Evolutionary conservation across 805 yeast genomes (phyloP).

Genomic region (Jamesozyma spencerorum): DNA sequence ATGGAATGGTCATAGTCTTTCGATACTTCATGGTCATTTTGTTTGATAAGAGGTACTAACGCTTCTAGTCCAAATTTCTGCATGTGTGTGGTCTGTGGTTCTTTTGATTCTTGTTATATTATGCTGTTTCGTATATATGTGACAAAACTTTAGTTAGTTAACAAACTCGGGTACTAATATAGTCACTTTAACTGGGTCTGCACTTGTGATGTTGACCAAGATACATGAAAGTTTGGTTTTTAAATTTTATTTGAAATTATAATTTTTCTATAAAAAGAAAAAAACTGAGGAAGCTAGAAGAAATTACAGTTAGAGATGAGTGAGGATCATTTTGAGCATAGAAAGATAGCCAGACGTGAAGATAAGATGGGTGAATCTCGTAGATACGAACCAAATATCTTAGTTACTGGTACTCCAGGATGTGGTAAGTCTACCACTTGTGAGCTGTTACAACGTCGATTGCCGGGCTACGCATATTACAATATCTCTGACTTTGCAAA

Average conservation of each 20-base stretch:
- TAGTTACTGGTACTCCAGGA: slow-evolving; percentile 91
- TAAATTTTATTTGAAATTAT: no score
- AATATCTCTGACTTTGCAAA: slow-evolving; percentile 78
- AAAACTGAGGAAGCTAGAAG: background rate
- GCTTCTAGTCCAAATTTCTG: slow-evolving; percentile 29
- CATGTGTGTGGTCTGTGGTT: slow-evolving; percentile 11
- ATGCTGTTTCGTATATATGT: no score
- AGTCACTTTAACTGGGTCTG: no score
- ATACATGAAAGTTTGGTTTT: no score
- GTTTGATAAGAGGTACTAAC: slow-evolving; percentile 26
- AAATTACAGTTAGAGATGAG: background rate
- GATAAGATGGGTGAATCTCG: slow-evolving; percentile 9
- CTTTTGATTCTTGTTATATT: no score
- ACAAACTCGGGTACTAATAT: no score
- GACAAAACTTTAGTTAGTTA: no score
- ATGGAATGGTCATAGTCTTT: slow-evolving; percentile 24
- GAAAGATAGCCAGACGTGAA: background rate
- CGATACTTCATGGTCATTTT: slow-evolving; percentile 19
- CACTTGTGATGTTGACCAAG: no score
- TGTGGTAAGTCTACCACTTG: slow-evolving; percentile 32
- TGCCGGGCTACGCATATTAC: slow-evolving; percentile 39
- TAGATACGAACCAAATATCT: slow-evolving; percentile 53
- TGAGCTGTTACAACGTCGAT: slow-evolving; percentile 19
- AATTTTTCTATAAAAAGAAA: no score
- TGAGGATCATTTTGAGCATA: background rate